phyloP scores from a whole-genome alignment of 306 rosid species.

The Prunus dulcis region DNA sequence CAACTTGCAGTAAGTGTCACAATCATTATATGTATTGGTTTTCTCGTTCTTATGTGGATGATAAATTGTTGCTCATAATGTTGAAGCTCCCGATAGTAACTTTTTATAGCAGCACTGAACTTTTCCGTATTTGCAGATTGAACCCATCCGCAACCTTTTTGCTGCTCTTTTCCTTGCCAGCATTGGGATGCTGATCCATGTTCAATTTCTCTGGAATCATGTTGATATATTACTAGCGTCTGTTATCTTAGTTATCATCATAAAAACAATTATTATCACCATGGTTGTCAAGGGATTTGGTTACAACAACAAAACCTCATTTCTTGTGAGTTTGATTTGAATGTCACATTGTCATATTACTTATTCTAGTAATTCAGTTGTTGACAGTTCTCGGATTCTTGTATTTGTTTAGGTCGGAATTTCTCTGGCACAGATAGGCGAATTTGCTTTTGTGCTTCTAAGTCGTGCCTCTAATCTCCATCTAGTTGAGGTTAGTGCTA shows the following conservation, averaged over 20 bases:
- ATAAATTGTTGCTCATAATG: not conserved
- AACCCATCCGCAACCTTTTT: constrained; percentile 93
- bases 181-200: constrained; percentile 98
- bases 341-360: not conserved
- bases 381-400: constrained; percentile 30
- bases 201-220: constrained; percentile 97
- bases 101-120: constrained; percentile 10
- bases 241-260: constrained; percentile 83
- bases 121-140: constrained; percentile 59
- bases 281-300: constrained; percentile 96
- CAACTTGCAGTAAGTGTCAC: not conserved
- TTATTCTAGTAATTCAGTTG: not conserved
- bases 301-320: constrained; percentile 80
- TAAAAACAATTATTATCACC: constrained; percentile 73
- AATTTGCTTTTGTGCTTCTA: constrained; percentile 95
- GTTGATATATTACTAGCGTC: constrained; percentile 94
- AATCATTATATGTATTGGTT: not conserved
- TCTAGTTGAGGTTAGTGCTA: constrained; percentile 79
- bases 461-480: constrained; percentile 98
- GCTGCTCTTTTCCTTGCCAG: constrained; percentile 99
- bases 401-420: constrained; percentile 82
- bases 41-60: not conserved
- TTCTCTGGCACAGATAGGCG: constrained; percentile 98
- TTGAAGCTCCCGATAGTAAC: not conserved
- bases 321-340: constrained; percentile 66